These are phyloP conservation scores for Stephanodiscus triporus DNA, from an alignment of 108 stramenopile genomes.

Conservation along the genomic window DNA sequence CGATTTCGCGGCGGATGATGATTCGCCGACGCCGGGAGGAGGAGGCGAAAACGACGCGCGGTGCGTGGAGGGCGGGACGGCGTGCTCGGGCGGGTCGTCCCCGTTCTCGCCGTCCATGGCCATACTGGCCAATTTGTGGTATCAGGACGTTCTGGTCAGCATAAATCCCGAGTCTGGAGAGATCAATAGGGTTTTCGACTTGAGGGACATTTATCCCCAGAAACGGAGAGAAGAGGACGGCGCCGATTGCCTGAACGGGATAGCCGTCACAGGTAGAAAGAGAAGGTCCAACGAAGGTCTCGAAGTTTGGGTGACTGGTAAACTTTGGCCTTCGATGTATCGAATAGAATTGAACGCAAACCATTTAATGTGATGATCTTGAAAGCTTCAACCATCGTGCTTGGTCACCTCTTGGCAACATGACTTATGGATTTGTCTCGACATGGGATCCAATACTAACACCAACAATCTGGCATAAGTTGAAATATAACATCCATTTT, in stretches of 20 bases:
- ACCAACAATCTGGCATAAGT: too few relatives aligned
- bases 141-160: slow-evolving; percentile 63
- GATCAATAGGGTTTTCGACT: slow-evolving; percentile 64
- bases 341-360: slow-evolving; percentile 49
- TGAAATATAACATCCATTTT: too few relatives aligned
- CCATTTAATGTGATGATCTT: neutral
- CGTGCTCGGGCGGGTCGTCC: slow-evolving; percentile 20
- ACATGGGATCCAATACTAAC: too few relatives aligned
- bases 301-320: slow-evolving; percentile 78
- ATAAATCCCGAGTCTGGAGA: slow-evolving; percentile 68
- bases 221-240: slow-evolving; percentile 29
- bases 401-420: neutral
- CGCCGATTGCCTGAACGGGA: slow-evolving; percentile 79
- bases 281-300: slow-evolving; percentile 28
- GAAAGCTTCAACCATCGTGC: too few relatives aligned
- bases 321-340: slow-evolving; percentile 76
- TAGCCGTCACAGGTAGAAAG: slow-evolving; percentile 51
- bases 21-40: slow-evolving; percentile 29
- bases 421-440: too few relatives aligned
- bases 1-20: slow-evolving; percentile 19
- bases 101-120: slow-evolving; percentile 50
- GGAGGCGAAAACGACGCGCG: slow-evolving; percentile 42
- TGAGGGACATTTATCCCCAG: slow-evolving; percentile 48
- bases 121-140: slow-evolving; percentile 80
- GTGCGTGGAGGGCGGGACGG: slow-evolving; percentile 54